These are phyloP conservation scores for Pseudonitzschia delicatissima DNA, from an alignment of 108 stramenopile species.

Conservation along the genomic window DNA sequence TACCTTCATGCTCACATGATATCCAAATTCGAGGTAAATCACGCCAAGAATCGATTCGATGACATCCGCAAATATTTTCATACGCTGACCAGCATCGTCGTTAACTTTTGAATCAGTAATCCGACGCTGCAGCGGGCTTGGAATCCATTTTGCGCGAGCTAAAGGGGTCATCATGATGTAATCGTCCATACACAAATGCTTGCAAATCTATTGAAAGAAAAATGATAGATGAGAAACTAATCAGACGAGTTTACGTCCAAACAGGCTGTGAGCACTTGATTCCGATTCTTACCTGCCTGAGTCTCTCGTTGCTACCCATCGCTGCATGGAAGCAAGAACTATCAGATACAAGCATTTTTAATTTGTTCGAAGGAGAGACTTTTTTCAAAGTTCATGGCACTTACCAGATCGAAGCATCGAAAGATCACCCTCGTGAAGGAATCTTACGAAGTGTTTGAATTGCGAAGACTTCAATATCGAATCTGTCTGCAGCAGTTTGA, in stretches of 20 bases:
- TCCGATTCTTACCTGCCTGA: constrained; percentile 3
- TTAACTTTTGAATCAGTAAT: background rate
- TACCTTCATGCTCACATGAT: constrained; percentile 29
- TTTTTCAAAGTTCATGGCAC: constrained; percentile 6
- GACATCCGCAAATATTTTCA: constrained; percentile 54
- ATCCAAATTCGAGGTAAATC: constrained; percentile 49
- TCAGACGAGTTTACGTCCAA: background rate
- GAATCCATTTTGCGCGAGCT: constrained; percentile 44
- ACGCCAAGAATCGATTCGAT: constrained; percentile 58
- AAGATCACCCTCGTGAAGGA: constrained; percentile 61
- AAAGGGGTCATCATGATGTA: constrained; percentile 44
- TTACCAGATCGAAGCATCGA: constrained; percentile 45
- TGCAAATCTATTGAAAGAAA: constrained; percentile 17
- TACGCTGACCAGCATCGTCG: constrained; percentile 1
- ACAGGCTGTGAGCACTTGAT: background rate
- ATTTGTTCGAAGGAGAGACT: background rate
- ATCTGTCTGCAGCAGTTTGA: constrained; percentile 63
- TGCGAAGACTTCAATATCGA: constrained; percentile 34
- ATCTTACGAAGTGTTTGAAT: constrained; percentile 27
- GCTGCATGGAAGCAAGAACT: constrained; percentile 6
- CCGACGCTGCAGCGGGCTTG: constrained; percentile 17
- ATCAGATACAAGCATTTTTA: too few relatives aligned
- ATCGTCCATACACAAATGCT: constrained; percentile 22
- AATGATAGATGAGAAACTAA: background rate
- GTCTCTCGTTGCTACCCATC: constrained; percentile 53